Base-by-base conservation (phyloP, 2,329 filamentous ascomycete genomes). In the Penicillium sp. region DNA sequence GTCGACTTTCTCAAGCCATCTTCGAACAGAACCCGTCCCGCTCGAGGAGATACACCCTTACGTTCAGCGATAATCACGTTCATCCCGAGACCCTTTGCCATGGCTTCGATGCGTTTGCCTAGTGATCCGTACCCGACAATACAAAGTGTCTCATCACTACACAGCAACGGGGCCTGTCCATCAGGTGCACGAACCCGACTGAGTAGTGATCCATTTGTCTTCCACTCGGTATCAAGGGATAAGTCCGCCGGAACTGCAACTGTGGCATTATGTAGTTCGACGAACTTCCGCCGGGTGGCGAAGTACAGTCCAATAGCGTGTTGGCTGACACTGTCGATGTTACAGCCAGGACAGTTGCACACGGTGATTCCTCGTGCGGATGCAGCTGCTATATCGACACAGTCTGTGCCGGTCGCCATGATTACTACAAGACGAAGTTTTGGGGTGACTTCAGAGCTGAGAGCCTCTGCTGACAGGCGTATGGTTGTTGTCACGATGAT, bases 241-340 rank as follows among this genome's bases (percentile, higher is more conserved):
- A 30, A 36, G 17, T 55, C 53, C 6, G 17, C 41, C 16, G 36
- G 44, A 50, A 65, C 67, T 4, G 62, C 62, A 12, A 66, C 67
- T 3, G 72, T 49, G 17, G 63, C 37, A 41, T 60, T 60, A 62
- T 77, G 70, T 46, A 77, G 60, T 11, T 66, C 59, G 22, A 78
- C 64, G 8, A 79, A 69, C 48, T 72, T 70, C 42, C 78, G 69
- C 48, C 79, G 71, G 11, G 77, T 66, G 3, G 78, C 78, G 57
- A 79, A 80, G 62, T 80, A 81, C 46, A 82, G 64, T 25, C 73
- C 77, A 44, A 82, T 73, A 5, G 78, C 79, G 69, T 82, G 80
- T 63, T 82, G 79, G 36, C 71, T 73, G 25, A 81, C 79, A 35
- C 74, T 70, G 41, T 78, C 74, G 35, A 80, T 72, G 54, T 81